These are phyloP conservation scores for Suhomyces kunorum DNA, from an alignment of 1,139 yeast genomes.

Conservation along the genomic window DNA sequence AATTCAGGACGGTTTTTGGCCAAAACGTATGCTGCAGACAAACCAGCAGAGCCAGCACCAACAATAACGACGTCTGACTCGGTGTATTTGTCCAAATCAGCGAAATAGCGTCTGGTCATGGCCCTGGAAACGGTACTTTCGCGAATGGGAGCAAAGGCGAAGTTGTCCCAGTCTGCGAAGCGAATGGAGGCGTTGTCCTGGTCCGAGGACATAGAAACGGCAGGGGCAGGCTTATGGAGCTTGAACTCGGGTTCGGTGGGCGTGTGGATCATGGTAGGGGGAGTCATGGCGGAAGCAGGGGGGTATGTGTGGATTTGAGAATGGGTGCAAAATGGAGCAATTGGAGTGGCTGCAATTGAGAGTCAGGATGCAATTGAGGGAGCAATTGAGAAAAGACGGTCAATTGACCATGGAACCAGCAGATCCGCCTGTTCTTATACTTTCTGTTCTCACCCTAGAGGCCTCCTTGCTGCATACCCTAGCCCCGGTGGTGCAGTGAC, in stretches of 20 bases:
- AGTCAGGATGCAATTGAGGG: background rate
- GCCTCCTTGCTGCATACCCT: background rate
- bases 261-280: constrained; percentile 39
- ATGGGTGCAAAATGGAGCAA: background rate
- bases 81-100: constrained; percentile 71
- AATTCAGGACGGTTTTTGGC: constrained; percentile 77
- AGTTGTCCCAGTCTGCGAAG: constrained; percentile 65
- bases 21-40: constrained; percentile 71
- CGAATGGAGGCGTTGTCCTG: constrained; percentile 19
- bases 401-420: no score
- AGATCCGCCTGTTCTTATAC: background rate
- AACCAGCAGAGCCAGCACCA: constrained; percentile 81
- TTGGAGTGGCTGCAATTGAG: background rate
- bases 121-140: constrained; percentile 84
- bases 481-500: background rate
- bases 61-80: constrained; percentile 74
- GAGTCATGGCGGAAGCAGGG: constrained; percentile 26
- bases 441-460: background rate
- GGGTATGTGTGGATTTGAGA: background rate
- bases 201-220: constrained; percentile 13
- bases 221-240: constrained; percentile 4
- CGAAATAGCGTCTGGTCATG: constrained; percentile 75
- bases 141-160: constrained; percentile 70
- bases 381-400: no score
- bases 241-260: constrained; percentile 12